These are phyloP conservation scores for Erigeron canadensis DNA, from an alignment of 129 eudicot genomes.

Conservation along the genomic window DNA sequence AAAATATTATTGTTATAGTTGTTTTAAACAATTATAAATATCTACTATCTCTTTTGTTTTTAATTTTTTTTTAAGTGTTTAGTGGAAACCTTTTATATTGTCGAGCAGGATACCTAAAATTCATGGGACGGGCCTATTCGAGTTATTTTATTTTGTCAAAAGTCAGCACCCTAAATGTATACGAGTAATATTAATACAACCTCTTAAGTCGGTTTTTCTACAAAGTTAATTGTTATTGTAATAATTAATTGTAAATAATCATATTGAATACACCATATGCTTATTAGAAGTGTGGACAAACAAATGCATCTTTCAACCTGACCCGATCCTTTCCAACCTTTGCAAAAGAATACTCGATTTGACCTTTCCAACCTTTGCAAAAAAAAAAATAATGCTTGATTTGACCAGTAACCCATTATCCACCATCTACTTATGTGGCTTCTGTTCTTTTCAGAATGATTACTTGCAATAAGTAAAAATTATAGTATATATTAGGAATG, in stretches of 20 bases:
- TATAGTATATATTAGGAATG: no score
- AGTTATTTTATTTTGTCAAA: no score
- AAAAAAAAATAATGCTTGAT: neutral
- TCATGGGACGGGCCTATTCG: no score
- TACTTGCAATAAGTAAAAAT: conserved; percentile 68
- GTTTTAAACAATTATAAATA: no score
- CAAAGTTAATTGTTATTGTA: neutral
- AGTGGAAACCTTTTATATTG: no score
- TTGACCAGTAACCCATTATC: neutral
- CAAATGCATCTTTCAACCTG: neutral
- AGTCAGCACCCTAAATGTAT: no score
- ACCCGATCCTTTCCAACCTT: neutral
- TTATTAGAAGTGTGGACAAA: neutral
- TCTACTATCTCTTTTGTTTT: no score
- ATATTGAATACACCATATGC: neutral
- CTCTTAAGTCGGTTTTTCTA: neutral
- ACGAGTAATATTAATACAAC: neutral
- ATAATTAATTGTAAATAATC: neutral
- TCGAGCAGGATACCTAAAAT: no score
- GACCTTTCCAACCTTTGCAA: neutral
- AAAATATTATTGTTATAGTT: no score
- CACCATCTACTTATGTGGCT: neutral
- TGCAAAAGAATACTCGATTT: neutral
- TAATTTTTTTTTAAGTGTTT: no score
- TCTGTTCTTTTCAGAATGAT: conserved; percentile 51